phyloP scores from a whole-genome alignment of 169 alveolate species.

The Eimeria brunetti region DNA sequence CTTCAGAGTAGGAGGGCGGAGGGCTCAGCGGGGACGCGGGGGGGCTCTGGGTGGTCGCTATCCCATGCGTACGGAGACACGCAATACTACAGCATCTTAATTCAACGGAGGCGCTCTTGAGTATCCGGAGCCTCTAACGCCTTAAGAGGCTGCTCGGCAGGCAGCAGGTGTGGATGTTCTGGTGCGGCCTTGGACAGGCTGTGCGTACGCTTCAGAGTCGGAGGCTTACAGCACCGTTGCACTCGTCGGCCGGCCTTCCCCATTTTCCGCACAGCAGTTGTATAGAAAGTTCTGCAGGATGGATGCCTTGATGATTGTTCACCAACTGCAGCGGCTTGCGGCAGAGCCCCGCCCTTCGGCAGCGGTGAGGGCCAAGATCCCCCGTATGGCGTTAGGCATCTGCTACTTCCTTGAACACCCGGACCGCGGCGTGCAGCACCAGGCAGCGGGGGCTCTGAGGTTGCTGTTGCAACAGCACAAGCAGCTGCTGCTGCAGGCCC shows the following conservation, averaged over 20 bases:
- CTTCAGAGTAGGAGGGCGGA: conserved; percentile 31
- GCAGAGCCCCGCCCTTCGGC: conserved; percentile 73
- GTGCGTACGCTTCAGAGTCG: not conserved
- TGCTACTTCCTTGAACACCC: conserved; percentile 79
- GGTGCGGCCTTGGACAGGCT: not conserved
- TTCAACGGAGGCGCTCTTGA: not conserved
- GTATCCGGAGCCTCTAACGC: not conserved
- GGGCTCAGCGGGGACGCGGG: conserved; percentile 23
- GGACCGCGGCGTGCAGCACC: conserved; percentile 77
- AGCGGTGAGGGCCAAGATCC: conserved; percentile 73
- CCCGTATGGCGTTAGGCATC: conserved; percentile 71
- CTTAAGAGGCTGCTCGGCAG: not conserved
- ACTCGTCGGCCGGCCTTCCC: not conserved
- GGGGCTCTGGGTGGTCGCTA: conserved; percentile 26
- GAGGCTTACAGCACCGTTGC: not conserved
- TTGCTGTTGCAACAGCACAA: conserved; percentile 42
- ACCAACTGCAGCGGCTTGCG: conserved; percentile 80
- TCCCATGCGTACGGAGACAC: not conserved
- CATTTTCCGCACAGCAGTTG: not conserved
- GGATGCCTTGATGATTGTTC: conserved; percentile 78
- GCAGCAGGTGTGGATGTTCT: not conserved
- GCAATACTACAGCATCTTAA: not conserved
- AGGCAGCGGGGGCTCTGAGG: conserved; percentile 72
- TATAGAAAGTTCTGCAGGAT: not conserved
- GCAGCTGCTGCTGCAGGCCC: conserved; percentile 34